Evolutionary conservation across 352 stramenopile genomes (phyloP).

Genomic region (Phytopythium boreale): DNA sequence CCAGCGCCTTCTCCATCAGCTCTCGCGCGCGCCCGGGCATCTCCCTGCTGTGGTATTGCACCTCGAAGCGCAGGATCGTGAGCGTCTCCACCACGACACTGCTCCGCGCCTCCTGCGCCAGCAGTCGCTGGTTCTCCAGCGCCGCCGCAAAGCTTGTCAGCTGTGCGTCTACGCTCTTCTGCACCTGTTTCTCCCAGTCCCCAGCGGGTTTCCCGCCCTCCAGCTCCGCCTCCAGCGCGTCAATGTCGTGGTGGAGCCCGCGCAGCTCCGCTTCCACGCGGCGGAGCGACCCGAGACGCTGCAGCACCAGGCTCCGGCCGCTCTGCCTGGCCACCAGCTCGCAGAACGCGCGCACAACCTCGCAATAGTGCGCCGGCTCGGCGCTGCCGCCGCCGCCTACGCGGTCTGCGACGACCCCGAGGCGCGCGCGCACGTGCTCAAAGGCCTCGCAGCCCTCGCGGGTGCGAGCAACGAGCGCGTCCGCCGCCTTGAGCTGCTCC

Average conservation of each 20-base stretch:
- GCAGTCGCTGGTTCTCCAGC: slow-evolving; percentile 8
- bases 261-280: neutral
- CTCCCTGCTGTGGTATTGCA: slow-evolving; percentile 7
- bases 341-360: neutral
- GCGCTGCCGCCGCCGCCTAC: neutral
- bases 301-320: neutral
- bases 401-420: neutral
- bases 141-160: neutral
- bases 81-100: slow-evolving; percentile 9
- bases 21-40: slow-evolving; percentile 6
- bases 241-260: neutral
- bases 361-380: neutral
- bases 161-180: neutral
- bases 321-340: neutral
- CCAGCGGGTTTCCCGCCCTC: neutral
- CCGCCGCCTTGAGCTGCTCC: neutral
- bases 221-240: neutral
- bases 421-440: neutral
- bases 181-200: neutral
- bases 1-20: slow-evolving; percentile 12
- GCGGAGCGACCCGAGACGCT: neutral
- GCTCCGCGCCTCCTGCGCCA: slow-evolving; percentile 12
- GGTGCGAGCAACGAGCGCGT: neutral
- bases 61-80: slow-evolving; percentile 15
- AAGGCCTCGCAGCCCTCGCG: neutral